These are phyloP conservation scores for Euphorbia tirucalli DNA, from an alignment of 345 rosid genomes.

Conservation along the genomic window DNA sequence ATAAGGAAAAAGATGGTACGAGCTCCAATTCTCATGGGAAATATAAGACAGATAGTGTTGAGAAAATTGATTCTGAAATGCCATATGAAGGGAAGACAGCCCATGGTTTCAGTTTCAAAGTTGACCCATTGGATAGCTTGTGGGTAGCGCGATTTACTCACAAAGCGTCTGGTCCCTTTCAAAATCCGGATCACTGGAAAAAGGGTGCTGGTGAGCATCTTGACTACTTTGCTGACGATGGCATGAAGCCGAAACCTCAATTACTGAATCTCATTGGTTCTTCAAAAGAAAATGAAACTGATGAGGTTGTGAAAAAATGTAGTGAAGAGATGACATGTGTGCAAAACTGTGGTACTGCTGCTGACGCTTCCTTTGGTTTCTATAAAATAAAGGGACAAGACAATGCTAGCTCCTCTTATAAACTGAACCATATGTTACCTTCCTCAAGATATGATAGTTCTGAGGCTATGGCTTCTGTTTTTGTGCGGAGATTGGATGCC, in stretches of 20 bases:
- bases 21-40: constrained; percentile 38
- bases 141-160: constrained; percentile 78
- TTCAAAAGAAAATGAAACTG: constrained; percentile 16
- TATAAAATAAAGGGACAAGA: constrained; percentile 25
- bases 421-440: constrained; percentile 32
- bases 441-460: constrained; percentile 43
- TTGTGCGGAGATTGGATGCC: constrained; percentile 74
- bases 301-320: constrained; percentile 20
- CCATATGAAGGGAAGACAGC: constrained; percentile 37
- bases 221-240: constrained; percentile 31
- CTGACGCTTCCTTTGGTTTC: constrained; percentile 34
- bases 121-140: constrained; percentile 51
- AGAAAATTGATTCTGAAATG: constrained; percentile 26
- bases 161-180: constrained; percentile 29
- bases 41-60: constrained; percentile 25
- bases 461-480: constrained; percentile 60
- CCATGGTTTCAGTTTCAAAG: constrained; percentile 32
- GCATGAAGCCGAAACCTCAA: constrained; percentile 22
- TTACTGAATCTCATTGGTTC: constrained; percentile 17
- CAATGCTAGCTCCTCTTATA: constrained; percentile 30
- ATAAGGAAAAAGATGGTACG: constrained; percentile 34
- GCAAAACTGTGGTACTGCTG: constrained; percentile 22
- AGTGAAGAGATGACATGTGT: constrained; percentile 15
- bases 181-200: constrained; percentile 24
- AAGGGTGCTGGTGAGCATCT: constrained; percentile 16